Base-by-base conservation (phyloP, 139 green algal genomes). In the Tetradesmus obliquus region DNA sequence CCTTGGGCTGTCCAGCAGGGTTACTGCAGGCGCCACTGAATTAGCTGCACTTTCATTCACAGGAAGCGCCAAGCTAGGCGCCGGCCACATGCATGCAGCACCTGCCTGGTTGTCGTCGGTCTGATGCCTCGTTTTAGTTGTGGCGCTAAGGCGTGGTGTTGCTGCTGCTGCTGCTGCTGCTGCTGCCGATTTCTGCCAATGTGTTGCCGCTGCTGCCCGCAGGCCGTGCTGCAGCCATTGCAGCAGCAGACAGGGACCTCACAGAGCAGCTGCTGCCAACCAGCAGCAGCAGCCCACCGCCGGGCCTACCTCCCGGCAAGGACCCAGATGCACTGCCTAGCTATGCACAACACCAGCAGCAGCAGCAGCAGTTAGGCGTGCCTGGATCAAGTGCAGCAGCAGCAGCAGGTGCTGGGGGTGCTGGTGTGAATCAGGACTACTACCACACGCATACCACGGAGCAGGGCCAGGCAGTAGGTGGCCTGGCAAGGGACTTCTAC, bases 251-350 rank as follows among this genome's bases (percentile, higher is more conserved):
- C 32, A 3, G 24, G 8, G 88, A 91, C 20, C 76, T 91, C 12
- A 58, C 72, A 55, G 55, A 91, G 55, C 76, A 86, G 76, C 76
- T 91, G 88, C 88, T 91, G 24, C 87, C 54, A 2, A 53, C 22
- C 85, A 7, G 17, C 53, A 10, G 55, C 9, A 7, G 13, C 12
- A 10, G 66, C 66, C 7, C 53, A 1, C 86, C 76, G 7, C 19
- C 24, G 15, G 71, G 54, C 8, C 72, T 91, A 15, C 72, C 74
- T 9, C 88, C 57, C 22, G 24, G 76, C 19, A 92, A 92, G 81
- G 62, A 92, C 81, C 89, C 89, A 20, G 81, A 92, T 45, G 89
- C 89, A 9, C 81, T 92, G 81, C 89, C 89, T 7, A 82, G 80
- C 62, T 88, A 92, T 81, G 54, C 51, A 17, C 80, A 88, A 9